Conservation (phyloP, 208 protist genomes). For the Sergeia podlipaevii region DNA sequence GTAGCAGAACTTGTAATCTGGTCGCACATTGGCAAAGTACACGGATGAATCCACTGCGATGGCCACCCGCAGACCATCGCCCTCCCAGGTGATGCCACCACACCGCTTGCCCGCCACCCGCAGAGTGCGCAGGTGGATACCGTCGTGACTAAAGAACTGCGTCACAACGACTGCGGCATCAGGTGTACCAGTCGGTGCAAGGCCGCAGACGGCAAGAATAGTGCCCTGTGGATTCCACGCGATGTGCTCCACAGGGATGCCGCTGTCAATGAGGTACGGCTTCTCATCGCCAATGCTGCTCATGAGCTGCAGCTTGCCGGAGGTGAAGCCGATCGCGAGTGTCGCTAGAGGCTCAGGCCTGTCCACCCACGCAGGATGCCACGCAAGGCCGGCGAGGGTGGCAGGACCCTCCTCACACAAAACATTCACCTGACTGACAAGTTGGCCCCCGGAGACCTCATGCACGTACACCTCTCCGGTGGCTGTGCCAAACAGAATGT, state of each 20-base stretch:
- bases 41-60: conserved; percentile 94
- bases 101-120: conserved; percentile 86
- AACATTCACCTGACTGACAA: conserved; percentile 76
- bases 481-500: conserved; percentile 90
- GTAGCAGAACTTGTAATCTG: conserved; percentile 95
- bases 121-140: conserved; percentile 90
- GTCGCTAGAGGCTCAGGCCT: conserved; percentile 68
- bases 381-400: conserved; percentile 65
- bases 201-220: conserved; percentile 87
- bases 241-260: conserved; percentile 61
- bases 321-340: conserved; percentile 87
- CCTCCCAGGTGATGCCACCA: conserved; percentile 93
- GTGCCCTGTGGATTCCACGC: conserved; percentile 95
- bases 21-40: conserved; percentile 97
- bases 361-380: conserved; percentile 87
- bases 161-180: conserved; percentile 53
- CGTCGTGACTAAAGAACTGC: conserved; percentile 94
- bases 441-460: conserved; percentile 71
- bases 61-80: conserved; percentile 91
- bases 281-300: conserved; percentile 77
- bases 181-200: conserved; percentile 19
- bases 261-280: conserved; percentile 91
- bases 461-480: conserved; percentile 89
- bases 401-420: conserved; percentile 24
- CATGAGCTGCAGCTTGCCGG: conserved; percentile 93